These are phyloP conservation scores for Paraphoma sp. DNA, from an alignment of 2,329 filamentous ascomycete species.

Conservation along the genomic window DNA sequence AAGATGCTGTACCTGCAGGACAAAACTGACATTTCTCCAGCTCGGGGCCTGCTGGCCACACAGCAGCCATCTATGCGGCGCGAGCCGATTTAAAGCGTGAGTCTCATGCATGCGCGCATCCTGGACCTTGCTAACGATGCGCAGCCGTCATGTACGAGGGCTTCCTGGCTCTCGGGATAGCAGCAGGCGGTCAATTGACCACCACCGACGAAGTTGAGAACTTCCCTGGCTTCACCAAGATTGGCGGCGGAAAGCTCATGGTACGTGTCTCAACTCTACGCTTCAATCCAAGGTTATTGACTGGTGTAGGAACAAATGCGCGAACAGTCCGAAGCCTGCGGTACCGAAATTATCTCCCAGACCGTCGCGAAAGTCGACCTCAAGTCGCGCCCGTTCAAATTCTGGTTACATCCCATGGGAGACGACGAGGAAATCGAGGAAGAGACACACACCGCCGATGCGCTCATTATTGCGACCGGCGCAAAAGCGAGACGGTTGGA, in stretches of 20 bases:
- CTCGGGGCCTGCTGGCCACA: constrained; percentile 97
- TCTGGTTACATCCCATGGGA: constrained; percentile 76
- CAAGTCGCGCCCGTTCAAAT: constrained; percentile 82
- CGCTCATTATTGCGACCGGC: constrained; percentile 92
- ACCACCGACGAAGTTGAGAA: constrained; percentile 99
- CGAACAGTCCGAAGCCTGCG: constrained; percentile 87
- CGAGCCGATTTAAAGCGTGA: constrained; percentile 88
- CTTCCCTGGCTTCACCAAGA: constrained; percentile 92
- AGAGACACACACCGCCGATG: constrained; percentile 82
- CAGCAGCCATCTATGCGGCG: constrained; percentile 93
- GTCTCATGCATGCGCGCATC: constrained; percentile 28
- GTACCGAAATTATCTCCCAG: constrained; percentile 91
- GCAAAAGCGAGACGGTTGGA: constrained; percentile 86
- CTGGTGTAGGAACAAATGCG: constrained; percentile 78
- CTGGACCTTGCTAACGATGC: constrained; percentile 23
- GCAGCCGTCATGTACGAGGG: constrained; percentile 91
- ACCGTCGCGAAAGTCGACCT: constrained; percentile 91
- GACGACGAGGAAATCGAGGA: constrained; percentile 76
- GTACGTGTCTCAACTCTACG: constrained; percentile 47
- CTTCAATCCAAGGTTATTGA: neutral
- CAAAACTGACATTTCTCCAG: constrained; percentile 55
- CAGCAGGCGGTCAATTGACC: constrained; percentile 93
- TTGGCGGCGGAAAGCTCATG: constrained; percentile 90
- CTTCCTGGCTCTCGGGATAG: constrained; percentile 96
- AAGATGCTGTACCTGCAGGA: constrained; percentile 23